These are phyloP conservation scores for Aspergillus homomorphus DNA, from an alignment of 495 filamentous ascomycete species.

Conservation along the genomic window DNA sequence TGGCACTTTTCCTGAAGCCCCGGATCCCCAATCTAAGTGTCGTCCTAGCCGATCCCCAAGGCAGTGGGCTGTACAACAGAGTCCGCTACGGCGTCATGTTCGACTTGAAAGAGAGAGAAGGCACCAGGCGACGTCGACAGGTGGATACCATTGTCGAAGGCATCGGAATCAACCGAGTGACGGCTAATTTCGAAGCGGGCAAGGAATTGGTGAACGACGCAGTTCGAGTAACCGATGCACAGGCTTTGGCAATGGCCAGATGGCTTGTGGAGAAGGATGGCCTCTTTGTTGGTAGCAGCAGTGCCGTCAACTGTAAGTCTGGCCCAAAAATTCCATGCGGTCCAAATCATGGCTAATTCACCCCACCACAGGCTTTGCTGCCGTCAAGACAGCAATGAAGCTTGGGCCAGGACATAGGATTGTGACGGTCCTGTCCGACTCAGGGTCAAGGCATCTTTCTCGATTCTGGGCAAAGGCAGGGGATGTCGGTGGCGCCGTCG, in stretches of 20 bases:
- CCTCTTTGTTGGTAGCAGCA: conserved; percentile 90
- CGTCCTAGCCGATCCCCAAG: conserved; percentile 90
- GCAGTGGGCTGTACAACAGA: conserved; percentile 88
- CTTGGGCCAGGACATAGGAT: conserved; percentile 76
- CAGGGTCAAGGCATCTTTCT: conserved; percentile 83
- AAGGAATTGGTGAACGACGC: conserved; percentile 84
- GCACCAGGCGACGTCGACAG: conserved; percentile 81
- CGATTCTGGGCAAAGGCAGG: conserved; percentile 89
- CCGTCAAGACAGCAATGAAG: conserved; percentile 70
- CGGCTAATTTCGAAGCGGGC: conserved; percentile 86
- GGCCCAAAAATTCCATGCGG: conserved; percentile 2
- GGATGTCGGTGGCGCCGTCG: conserved; percentile 57
- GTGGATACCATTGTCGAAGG: conserved; percentile 97
- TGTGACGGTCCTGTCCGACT: conserved; percentile 91
- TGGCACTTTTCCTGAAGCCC: conserved; percentile 77
- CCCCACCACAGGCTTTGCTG: conserved; percentile 62
- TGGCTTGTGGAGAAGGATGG: conserved; percentile 97
- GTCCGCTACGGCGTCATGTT: conserved; percentile 96
- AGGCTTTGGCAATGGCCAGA: conserved; percentile 88
- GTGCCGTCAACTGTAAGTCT: conserved; percentile 83
- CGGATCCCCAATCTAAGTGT: conserved; percentile 59
- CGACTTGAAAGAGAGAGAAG: conserved; percentile 78
- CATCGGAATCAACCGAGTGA: conserved; percentile 89
- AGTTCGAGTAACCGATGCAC: conserved; percentile 83
- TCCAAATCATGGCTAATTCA: conserved; percentile 13